Conservation (phyloP, 2,329 filamentous ascomycete genomes). For the Penicillium sp. region DNA sequence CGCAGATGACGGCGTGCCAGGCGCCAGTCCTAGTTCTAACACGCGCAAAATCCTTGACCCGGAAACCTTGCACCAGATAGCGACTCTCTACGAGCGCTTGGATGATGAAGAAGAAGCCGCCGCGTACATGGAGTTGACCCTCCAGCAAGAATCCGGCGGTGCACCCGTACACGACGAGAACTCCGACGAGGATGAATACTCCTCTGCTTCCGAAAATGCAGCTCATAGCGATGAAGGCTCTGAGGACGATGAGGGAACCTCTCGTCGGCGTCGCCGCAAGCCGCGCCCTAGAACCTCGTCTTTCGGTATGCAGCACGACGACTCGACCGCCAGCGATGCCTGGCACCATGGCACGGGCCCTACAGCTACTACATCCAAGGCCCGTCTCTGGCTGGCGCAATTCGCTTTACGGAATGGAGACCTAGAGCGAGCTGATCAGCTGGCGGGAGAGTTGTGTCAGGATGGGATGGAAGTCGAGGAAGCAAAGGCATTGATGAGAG, state of each 20-base stretch:
- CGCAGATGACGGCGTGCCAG: conserved; percentile 39
- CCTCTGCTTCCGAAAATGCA: conserved; percentile 33
- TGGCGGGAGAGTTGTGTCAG: conserved; percentile 89
- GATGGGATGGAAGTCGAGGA: conserved; percentile 97
- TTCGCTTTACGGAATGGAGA: conserved; percentile 75
- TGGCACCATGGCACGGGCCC: conserved; percentile 67
- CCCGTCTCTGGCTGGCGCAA: conserved; percentile 87
- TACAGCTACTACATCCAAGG: conserved; percentile 86
- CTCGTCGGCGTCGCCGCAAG: conserved; percentile 50
- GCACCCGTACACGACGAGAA: conserved; percentile 26
- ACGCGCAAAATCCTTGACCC: conserved; percentile 70
- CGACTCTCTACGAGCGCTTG: conserved; percentile 79
- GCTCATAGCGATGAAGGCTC: conserved; percentile 34
- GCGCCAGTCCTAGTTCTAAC: conserved; percentile 19
- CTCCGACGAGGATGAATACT: conserved; percentile 34
- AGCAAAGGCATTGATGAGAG: conserved; percentile 85
- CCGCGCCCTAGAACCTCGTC: conserved; percentile 29
- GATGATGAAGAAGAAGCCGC: conserved; percentile 76
- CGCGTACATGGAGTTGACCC: conserved; percentile 91
- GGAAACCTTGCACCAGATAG: conserved; percentile 86
- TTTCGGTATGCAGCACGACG: conserved; percentile 33
- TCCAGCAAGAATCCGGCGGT: conserved; percentile 84
- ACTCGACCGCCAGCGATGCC: conserved; percentile 36
- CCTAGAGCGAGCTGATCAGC: conserved; percentile 70
- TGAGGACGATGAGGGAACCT: conserved; percentile 49